Evolutionary conservation across 805 yeast genomes (phyloP), one percentile per base, ranked within the genome.

Genomic region (Debaryomyces tyrocola): DNA sequence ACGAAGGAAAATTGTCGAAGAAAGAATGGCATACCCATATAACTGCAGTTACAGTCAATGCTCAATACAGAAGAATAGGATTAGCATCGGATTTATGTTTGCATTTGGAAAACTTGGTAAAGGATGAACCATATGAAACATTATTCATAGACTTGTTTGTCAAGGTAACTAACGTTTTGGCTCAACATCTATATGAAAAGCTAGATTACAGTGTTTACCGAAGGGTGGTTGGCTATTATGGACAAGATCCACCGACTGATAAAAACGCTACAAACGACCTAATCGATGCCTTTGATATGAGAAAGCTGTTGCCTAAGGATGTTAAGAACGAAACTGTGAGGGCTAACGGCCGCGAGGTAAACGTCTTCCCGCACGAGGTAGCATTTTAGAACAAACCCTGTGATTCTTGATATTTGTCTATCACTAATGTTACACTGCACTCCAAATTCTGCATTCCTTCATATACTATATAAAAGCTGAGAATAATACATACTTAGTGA

Each of bases 11-110:
- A 41, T 46, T 72, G 33, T 50, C 73, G 33, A 81, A 77, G 4
- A 80, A 77, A 40, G 94, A 90, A 49, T 92, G 97, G 96, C 99
- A 94, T 60, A 82, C 96, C 1, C 99, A 94, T 64, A 90, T 94
- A 41, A 90, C 98, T 0, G 98, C 99, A 0, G 96, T 94, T 3
- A 90, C 98, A 0, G 86, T 94, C 1, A 85, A 86, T 48, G 84
- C 88, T 10, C 84, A 82, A 43, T 92, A 85, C 63, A 70, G 99
- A 44, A 71, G 98, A 50, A 75, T 92, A 12, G 96, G 96, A 1
- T 70, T 94, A 34, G 99, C 97, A 1, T 80, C 90, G 6, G 78
- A 80, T 48, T 71, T 94, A 36, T 90, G 97, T 58, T 70, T 79
- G 40, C 81, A 87, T 48, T 69, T 94, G 37, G 90, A 86, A 56